These are phyloP conservation scores for Collybia nuda DNA, from an alignment of 768 basidiomycete genomes.

Conservation along the genomic window DNA sequence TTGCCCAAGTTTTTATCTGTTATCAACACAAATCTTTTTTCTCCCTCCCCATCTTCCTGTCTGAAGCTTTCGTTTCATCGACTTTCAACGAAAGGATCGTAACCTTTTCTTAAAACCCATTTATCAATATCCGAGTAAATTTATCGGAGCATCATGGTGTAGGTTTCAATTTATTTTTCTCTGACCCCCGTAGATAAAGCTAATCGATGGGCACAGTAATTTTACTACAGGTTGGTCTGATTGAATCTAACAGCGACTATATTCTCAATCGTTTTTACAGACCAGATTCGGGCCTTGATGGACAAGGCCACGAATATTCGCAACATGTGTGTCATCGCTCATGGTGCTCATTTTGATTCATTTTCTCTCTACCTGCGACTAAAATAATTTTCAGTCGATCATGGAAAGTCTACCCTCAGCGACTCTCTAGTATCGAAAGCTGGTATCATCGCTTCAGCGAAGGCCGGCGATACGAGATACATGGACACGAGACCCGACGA, in stretches of 20 bases:
- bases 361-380: neutral
- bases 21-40: constrained; percentile 10
- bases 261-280: constrained; percentile 33
- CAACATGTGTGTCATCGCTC: constrained; percentile 92
- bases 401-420: constrained; percentile 99
- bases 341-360: constrained; percentile 45
- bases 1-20: neutral
- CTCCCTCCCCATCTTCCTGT: constrained; percentile 1
- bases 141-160: constrained; percentile 66
- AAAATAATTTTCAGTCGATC: constrained; percentile 69
- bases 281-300: constrained; percentile 87
- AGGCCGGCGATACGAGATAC: constrained; percentile 93
- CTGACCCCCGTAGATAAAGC: constrained; percentile 9
- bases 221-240: constrained; percentile 68
- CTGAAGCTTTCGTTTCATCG: constrained; percentile 6
- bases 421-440: constrained; percentile 98
- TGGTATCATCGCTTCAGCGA: constrained; percentile 92
- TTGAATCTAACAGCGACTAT: neutral
- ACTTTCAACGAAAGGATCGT: constrained; percentile 8
- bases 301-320: constrained; percentile 88
- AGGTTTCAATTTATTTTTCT: constrained; percentile 33
- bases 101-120: neutral
- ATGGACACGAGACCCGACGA: constrained; percentile 96
- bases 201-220: constrained; percentile 57
- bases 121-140: neutral